Evolutionary conservation across 1,139 yeast species (phyloP).

Genomic region (Sugiyamaella paludigena): DNA sequence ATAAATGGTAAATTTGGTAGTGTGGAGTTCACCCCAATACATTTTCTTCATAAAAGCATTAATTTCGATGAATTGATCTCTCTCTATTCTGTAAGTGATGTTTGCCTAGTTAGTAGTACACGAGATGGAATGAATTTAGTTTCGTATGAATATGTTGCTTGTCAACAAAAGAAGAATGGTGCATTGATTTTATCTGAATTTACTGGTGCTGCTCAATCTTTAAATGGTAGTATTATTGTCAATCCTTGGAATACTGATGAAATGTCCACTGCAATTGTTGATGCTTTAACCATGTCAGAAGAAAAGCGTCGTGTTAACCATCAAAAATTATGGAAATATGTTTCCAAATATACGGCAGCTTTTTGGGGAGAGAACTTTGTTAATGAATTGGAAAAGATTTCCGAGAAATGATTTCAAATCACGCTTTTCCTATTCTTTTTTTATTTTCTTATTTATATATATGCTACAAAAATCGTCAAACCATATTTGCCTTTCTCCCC

Average conservation of each 20-base stretch:
- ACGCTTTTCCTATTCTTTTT: neutral
- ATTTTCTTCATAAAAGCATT: constrained; percentile 88
- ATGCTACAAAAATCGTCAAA: neutral
- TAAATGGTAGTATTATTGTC: constrained; percentile 89
- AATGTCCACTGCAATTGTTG: constrained; percentile 78
- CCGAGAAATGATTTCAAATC: neutral
- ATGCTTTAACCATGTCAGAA: constrained; percentile 78
- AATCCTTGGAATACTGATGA: constrained; percentile 99
- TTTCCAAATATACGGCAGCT: constrained; percentile 88
- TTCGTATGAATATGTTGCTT: constrained; percentile 92
- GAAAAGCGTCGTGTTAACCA: constrained; percentile 79
- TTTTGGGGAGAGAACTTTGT: constrained; percentile 98
- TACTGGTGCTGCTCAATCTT: constrained; percentile 98
- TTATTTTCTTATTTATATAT: constrained; percentile 2
- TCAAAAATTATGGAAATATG: constrained; percentile 77
- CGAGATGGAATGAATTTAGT: constrained; percentile 99
- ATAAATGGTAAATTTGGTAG: constrained; percentile 97
- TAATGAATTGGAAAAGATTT: constrained; percentile 55
- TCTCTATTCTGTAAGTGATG: constrained; percentile 80
- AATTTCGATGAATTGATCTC: constrained; percentile 90
- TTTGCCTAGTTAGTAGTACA: constrained; percentile 88
- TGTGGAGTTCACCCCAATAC: constrained; percentile 96
- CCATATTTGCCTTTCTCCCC: neutral
- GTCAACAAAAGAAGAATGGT: constrained; percentile 86
- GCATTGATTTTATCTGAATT: constrained; percentile 85